phyloP scores from a whole-genome alignment of 129 eudicot genomes.

The Helianthus tuberosus region DNA sequence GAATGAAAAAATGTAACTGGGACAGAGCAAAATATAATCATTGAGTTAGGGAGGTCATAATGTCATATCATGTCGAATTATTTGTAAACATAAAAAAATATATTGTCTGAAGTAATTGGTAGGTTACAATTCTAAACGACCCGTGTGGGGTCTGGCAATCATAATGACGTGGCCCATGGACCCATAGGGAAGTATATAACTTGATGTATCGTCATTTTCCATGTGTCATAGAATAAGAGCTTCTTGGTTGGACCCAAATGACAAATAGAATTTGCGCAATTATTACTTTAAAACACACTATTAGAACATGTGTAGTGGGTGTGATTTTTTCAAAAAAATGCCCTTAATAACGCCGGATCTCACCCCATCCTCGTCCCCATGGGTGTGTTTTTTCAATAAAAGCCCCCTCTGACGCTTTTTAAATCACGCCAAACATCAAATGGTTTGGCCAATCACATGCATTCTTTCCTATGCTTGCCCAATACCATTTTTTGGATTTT shows the following conservation, averaged over 20 bases:
- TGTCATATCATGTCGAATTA: slow-evolving; percentile 27
- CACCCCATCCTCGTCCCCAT: no score
- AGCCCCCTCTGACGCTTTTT: no score
- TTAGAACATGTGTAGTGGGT: neutral
- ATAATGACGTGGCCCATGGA: slow-evolving; percentile 14
- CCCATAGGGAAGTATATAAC: neutral
- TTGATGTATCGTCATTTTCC: slow-evolving; percentile 5
- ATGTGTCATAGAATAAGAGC: slow-evolving; percentile 16
- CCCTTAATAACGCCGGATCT: no score
- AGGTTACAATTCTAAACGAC: slow-evolving; percentile 9
- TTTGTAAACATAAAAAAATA: slow-evolving; percentile 6
- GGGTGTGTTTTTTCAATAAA: no score
- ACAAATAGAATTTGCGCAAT: slow-evolving; percentile 3
- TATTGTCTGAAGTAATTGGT: slow-evolving; percentile 22
- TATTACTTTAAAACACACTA: slow-evolving; percentile 8
- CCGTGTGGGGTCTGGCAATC: slow-evolving; percentile 16
- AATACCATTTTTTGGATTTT: no score
- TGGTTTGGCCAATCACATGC: no score
- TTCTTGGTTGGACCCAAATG: neutral
- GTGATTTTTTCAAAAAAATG: no score
- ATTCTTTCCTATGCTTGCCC: no score
- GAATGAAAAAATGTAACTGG: slow-evolving; percentile 6
- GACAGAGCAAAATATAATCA: slow-evolving; percentile 20
- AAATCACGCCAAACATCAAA: no score
- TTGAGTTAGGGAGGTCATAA: slow-evolving; percentile 26